Base-by-base conservation (phyloP, 2,329 filamentous ascomycete genomes). In the Sodiomyces alkalinus region DNA sequence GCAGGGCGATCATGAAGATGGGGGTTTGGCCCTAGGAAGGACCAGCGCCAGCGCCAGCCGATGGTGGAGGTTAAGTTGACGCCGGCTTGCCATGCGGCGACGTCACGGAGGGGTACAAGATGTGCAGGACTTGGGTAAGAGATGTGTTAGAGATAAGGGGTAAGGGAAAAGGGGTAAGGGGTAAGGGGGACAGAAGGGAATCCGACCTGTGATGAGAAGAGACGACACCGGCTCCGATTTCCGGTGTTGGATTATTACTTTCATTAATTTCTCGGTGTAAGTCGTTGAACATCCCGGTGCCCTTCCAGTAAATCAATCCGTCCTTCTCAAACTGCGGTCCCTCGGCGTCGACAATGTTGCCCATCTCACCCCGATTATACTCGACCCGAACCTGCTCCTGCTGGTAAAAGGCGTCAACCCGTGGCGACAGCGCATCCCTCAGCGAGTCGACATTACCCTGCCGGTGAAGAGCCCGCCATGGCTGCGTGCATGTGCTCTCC, bases 41-140 rank as follows among this genome's bases (percentile, higher is more conserved):
- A 74, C 64, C 68, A 76, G 13, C 76, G 58, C 75, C 75, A 80
- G 7, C 75, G 74, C 19, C 65, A 52, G 3, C 63, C 64, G 3
- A 55, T 52, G 0, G 64, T 68, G 8, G 60, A 55, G 8, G 61
- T 56, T 1, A 69, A 51, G 23, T 69, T 68, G 31, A 66, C 51
- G 33, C 64, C 67, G 8, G 60, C 58, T 27, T 63, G 55, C 64
- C 64, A 71, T 1, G 58, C 49, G 1, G 63, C 65, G 0, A 68
- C 58, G 11, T 70, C 59, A 24, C 62, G 51, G 1, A 68, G 42
- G 0, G 64, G 64, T 2, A 67, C 56, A 2, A 69, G 44, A 33
- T 69, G 63, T 58, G 17, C 2, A n/a, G n/a, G n/a, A n/a, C n/a
- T n/a, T n/a, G n/a, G n/a, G n/a, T n/a, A n/a, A n/a, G n/a, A n/a